Evolutionary conservation across 306 rosid species (phyloP).

Genomic region (Lablab purpureus): DNA sequence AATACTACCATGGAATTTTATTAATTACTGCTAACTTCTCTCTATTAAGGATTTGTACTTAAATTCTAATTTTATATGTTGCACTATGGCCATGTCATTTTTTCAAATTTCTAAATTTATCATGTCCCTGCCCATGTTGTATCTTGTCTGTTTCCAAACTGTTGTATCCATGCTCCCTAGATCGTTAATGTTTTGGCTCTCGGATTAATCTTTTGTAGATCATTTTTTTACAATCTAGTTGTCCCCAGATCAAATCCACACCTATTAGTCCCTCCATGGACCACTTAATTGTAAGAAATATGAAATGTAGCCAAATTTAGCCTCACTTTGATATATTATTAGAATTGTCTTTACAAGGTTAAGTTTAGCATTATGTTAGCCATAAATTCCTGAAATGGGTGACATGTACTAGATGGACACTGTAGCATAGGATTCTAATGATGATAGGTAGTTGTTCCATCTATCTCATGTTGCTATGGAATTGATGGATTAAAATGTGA

Average conservation of each 20-base stretch:
- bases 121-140: neutral
- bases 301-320: constrained; percentile 2
- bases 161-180: neutral
- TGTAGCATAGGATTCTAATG: neutral
- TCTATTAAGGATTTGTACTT: neutral
- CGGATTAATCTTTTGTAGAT: neutral
- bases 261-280: neutral
- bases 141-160: neutral
- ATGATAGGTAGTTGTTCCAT: constrained; percentile 7
- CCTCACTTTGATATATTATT: neutral
- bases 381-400: neutral
- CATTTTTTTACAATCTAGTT: neutral
- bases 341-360: constrained; percentile 5
- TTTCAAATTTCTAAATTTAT: neutral
- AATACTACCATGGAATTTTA: neutral
- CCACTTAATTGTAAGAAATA: neutral
- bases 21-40: constrained; percentile 2
- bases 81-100: neutral
- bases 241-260: neutral
- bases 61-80: neutral
- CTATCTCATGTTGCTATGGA: neutral
- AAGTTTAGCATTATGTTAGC: constrained; percentile 3
- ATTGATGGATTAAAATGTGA: neutral
- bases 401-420: constrained; percentile 15
- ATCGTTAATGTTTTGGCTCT: neutral